Conservation (phyloP, 768 basidiomycete species). For the Termitomyces eurrhizus region DNA sequence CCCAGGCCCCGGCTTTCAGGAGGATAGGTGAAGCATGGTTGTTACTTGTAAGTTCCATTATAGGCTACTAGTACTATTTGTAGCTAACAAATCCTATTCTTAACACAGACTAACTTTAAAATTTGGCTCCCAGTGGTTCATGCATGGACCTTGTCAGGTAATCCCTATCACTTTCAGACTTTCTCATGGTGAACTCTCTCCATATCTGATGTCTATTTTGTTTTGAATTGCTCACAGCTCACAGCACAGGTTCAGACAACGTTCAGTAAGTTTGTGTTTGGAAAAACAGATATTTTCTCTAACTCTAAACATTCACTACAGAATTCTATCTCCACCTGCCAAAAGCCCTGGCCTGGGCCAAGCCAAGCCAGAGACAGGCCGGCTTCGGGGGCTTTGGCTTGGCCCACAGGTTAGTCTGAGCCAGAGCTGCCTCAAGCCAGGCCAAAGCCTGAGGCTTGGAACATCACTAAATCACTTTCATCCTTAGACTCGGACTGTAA, state of each 20-base stretch:
- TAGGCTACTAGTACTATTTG: no score
- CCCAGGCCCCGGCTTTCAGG: background rate
- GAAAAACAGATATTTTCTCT: no score
- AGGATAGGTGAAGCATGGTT: background rate
- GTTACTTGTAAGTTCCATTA: background rate
- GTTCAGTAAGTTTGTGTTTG: background rate
- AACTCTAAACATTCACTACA: no score
- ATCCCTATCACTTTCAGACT: background rate
- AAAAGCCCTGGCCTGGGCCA: background rate
- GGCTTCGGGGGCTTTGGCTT: background rate
- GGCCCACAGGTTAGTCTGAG: background rate
- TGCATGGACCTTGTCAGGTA: no score
- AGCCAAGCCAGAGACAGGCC: background rate
- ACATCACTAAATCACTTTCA: no score
- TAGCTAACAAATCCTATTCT: background rate
- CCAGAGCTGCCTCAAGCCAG: no score
- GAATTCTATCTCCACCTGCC: background rate
- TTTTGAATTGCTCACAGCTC: no score
- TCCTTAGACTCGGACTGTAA: no score
- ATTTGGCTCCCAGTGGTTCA: no score
- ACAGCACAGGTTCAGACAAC: background rate
- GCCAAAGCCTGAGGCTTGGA: background rate
- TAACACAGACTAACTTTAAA: no score
- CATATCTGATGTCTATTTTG: background rate
- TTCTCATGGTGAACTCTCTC: background rate